A percentile compares a stretch with the other conserved stretches of the same genome.
phyloP scores from a whole-genome alignment of 2,329 filamentous ascomycete species.

The Penicillium sp. region DNA sequence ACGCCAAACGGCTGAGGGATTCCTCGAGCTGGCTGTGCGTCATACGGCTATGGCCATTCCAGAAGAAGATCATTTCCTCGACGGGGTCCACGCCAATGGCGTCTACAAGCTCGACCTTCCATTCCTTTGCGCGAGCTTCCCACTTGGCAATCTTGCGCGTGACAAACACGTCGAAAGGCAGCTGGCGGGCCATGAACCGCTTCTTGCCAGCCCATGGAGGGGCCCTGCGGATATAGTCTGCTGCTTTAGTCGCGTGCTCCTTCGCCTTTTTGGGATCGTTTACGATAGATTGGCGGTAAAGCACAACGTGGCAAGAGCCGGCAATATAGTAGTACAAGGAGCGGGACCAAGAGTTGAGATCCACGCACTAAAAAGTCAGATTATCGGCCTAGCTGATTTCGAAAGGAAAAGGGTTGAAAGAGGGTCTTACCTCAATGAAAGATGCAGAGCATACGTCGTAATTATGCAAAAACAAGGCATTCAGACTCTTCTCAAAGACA shows the following conservation, averaged over 20 bases:
- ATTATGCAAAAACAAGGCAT: constrained; percentile 75
- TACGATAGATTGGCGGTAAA: constrained; percentile 62
- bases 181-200: constrained; percentile 81
- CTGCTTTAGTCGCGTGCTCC: constrained; percentile 64
- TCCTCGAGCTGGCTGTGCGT: constrained; percentile 62
- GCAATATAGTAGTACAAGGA: constrained; percentile 88
- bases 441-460: constrained; percentile 72
- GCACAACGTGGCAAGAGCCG: constrained; percentile 73
- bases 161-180: constrained; percentile 88
- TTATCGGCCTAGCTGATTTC: too few species aligned
- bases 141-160: constrained; percentile 83
- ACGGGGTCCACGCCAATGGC: constrained; percentile 78
- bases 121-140: constrained; percentile 72
- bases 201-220: constrained; percentile 79
- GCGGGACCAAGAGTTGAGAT: constrained; percentile 89
- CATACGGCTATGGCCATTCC: constrained; percentile 89
- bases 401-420: not conserved
- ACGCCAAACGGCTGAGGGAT: constrained; percentile 65
- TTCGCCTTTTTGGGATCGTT: constrained; percentile 49
- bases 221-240: constrained; percentile 70
- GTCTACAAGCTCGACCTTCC: constrained; percentile 71
- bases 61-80: constrained; percentile 91
- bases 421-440: constrained; percentile 62
- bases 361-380: constrained; percentile 57
- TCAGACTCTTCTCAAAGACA: constrained; percentile 79